Conservation (phyloP, 495 filamentous ascomycete genomes). For the Echria macrotheca region DNA sequence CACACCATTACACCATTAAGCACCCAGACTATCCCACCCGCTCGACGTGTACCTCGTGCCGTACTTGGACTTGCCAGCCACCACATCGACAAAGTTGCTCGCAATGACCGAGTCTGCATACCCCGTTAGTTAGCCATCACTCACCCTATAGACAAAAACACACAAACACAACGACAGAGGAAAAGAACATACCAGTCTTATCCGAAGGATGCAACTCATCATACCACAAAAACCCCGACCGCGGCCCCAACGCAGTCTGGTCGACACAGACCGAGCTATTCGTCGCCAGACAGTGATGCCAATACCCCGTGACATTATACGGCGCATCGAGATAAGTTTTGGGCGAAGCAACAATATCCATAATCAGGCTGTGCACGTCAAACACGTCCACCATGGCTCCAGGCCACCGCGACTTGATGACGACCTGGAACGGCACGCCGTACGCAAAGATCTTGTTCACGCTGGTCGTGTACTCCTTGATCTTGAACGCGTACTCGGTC, state of each 20-base stretch:
- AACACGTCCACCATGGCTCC: slow-evolving; percentile 58
- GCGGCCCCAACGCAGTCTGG: slow-evolving; percentile 26
- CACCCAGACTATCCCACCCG: background rate
- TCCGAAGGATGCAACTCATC: slow-evolving; percentile 66
- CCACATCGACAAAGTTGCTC: slow-evolving; percentile 53
- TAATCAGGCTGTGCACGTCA: slow-evolving; percentile 57
- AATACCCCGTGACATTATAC: slow-evolving; percentile 56
- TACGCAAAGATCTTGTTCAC: slow-evolving; percentile 60
- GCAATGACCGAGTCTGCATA: slow-evolving; percentile 43
- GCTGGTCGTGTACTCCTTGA: slow-evolving; percentile 54
- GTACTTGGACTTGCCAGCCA: slow-evolving; percentile 52
- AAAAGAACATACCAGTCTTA: slow-evolving; percentile 46
- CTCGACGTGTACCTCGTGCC: slow-evolving; percentile 33
- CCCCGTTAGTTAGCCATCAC: slow-evolving; percentile 5
- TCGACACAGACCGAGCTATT: slow-evolving; percentile 22
- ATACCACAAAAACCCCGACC: slow-evolving; percentile 43
- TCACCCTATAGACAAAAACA: slow-evolving; percentile 34
- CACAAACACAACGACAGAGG: too few relatives aligned
- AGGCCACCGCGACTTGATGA: slow-evolving; percentile 50
- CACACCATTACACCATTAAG: background rate
- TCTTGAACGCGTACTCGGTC: slow-evolving; percentile 45
- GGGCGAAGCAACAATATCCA: slow-evolving; percentile 58
- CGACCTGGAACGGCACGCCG: slow-evolving; percentile 50
- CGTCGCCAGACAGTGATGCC: slow-evolving; percentile 44
- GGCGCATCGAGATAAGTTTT: slow-evolving; percentile 54